Percentiles rank a stretch among this genome's conserved stretches.
These are phyloP conservation scores for Asterophora parasitica DNA, from an alignment of 768 basidiomycete genomes.

Conservation along the genomic window DNA sequence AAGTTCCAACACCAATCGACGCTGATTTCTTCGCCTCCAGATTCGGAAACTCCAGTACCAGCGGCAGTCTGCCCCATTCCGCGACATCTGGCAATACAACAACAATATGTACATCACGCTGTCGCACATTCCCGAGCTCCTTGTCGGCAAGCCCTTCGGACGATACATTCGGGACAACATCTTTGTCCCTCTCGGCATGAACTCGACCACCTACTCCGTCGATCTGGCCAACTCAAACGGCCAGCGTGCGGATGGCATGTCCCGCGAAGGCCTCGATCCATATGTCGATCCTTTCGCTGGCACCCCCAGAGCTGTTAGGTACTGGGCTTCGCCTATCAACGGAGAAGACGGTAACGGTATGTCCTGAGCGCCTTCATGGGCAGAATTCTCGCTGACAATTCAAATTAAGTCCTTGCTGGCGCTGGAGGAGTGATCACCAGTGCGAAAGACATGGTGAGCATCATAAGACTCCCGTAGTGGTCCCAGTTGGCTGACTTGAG, in stretches of 20 bases:
- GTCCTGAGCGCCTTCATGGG: background rate
- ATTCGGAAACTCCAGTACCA: constrained; percentile 19
- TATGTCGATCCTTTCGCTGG: constrained; percentile 17
- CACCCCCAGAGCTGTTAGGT: constrained; percentile 11
- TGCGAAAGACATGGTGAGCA: constrained; percentile 22
- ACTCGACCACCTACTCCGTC: constrained; percentile 25
- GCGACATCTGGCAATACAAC: constrained; percentile 24
- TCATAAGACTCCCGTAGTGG: no score
- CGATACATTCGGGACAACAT: constrained; percentile 24
- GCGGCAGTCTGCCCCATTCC: constrained; percentile 25
- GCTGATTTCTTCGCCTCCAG: background rate
- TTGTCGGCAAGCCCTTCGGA: constrained; percentile 16
- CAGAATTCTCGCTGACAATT: background rate
- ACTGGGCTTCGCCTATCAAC: constrained; percentile 16
- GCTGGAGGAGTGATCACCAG: constrained; percentile 25
- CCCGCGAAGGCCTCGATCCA: constrained; percentile 14
- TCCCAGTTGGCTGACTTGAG: background rate
- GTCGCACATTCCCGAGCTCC: constrained; percentile 20
- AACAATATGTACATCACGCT: constrained; percentile 26
- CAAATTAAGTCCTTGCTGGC: constrained; percentile 23
- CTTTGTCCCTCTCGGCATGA: constrained; percentile 24
- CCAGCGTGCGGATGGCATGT: constrained; percentile 21
- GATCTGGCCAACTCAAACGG: constrained; percentile 18
- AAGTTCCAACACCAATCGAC: background rate
- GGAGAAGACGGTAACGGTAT: constrained; percentile 24